phyloP scores from a whole-genome alignment of 371 early-diverging fungal genomes.

The Rhizopus arrhizus region DNA sequence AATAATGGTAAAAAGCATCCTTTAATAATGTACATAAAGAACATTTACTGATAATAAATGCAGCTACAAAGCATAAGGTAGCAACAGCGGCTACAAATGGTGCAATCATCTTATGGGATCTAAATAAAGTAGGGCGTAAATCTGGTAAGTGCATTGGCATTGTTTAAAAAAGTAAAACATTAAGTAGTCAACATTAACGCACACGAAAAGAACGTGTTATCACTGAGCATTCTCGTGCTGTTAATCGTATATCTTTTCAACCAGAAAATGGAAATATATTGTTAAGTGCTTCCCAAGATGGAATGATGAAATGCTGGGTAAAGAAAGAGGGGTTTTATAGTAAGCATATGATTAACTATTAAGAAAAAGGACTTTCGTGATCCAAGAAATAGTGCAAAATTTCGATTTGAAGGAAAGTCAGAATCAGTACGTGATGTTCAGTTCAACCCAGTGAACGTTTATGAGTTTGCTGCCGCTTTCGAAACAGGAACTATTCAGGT shows the following conservation, averaged over 20 bases:
- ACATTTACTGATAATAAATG: not conserved
- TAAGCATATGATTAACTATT: not conserved
- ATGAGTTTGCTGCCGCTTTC: constrained; percentile 84
- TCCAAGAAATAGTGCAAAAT: constrained; percentile 49
- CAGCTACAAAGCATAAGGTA: constrained; percentile 58
- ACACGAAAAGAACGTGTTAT: constrained; percentile 63
- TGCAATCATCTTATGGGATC: constrained; percentile 75
- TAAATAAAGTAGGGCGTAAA: constrained; percentile 53
- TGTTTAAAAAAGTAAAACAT: not conserved
- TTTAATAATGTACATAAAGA: constrained; percentile 13
- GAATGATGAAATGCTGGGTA: constrained; percentile 82
- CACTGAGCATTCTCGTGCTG: constrained; percentile 77
- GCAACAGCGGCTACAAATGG: constrained; percentile 82
- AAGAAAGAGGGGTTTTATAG: constrained; percentile 2
- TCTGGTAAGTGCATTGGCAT: constrained; percentile 31
- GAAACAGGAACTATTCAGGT: constrained; percentile 88
- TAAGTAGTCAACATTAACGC: not conserved
- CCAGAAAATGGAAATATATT: constrained; percentile 69
- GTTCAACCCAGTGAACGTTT: constrained; percentile 65
- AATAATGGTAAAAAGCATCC: constrained; percentile 50
- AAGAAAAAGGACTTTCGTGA: constrained; percentile 70
- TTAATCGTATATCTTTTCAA: constrained; percentile 80
- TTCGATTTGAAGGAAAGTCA: constrained; percentile 76
- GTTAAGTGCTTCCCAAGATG: constrained; percentile 83
- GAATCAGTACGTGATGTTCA: constrained; percentile 87